These are phyloP conservation scores for Citrus glauca DNA, from an alignment of 345 rosid genomes.

Conservation along the genomic window DNA sequence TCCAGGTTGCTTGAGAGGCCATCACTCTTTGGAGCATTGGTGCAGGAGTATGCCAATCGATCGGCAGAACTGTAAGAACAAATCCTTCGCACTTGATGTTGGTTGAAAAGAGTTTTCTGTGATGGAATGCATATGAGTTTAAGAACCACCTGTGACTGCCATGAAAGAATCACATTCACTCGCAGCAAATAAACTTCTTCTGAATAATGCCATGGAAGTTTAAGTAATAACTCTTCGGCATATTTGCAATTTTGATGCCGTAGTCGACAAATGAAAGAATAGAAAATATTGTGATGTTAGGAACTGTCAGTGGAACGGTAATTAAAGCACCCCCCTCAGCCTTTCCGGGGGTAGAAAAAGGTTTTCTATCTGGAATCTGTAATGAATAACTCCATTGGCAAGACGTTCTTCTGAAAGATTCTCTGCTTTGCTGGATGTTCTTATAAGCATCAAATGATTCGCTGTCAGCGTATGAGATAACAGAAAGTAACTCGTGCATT, in stretches of 20 bases:
- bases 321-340: neutral
- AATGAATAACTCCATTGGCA: neutral
- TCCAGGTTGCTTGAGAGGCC: conserved; percentile 59
- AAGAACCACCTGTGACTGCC: neutral
- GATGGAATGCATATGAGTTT: neutral
- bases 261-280: neutral
- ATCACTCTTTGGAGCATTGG: conserved; percentile 74
- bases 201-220: neutral
- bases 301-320: neutral
- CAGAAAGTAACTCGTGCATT: neutral
- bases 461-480: neutral
- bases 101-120: neutral
- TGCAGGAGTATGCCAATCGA: conserved; percentile 90
- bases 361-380: neutral
- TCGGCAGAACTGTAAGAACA: conserved; percentile 52
- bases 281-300: neutral
- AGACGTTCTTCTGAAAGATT: neutral
- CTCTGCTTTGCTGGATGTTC: neutral
- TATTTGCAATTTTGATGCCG: neutral
- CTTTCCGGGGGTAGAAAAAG: neutral
- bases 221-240: neutral
- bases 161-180: neutral
- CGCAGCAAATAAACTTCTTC: neutral
- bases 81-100: neutral
- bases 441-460: neutral